Conservation (phyloP, 176 grass and related monocot genomes). For the Thalia dealbata region DNA sequence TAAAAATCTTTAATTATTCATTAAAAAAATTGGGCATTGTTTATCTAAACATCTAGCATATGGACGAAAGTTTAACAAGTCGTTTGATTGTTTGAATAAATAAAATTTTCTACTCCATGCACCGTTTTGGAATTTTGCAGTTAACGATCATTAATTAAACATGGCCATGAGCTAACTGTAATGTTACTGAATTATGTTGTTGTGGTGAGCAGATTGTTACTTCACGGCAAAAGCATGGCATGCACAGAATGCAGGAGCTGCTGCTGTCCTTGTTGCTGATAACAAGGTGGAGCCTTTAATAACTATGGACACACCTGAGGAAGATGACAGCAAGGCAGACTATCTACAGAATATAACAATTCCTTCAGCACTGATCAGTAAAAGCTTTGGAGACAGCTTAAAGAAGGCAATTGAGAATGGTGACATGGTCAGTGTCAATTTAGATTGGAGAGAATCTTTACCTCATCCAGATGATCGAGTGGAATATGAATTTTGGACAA, state of each 20-base stretch:
- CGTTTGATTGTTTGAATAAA: neutral
- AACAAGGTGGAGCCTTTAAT: slow-evolving; percentile 78
- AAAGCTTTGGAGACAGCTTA: slow-evolving; percentile 54
- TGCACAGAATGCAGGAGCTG: slow-evolving; percentile 76
- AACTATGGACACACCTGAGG: slow-evolving; percentile 85
- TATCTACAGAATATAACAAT: slow-evolving; percentile 72
- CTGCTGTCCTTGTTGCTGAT: slow-evolving; percentile 75
- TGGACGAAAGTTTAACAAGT: neutral
- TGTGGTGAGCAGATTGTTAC: slow-evolving; percentile 50
- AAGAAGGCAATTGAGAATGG: slow-evolving; percentile 47
- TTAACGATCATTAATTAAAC: neutral
- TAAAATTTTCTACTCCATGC: neutral
- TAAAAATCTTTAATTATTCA: too few relatives aligned
- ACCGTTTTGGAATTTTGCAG: neutral
- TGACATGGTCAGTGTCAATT: slow-evolving; percentile 73
- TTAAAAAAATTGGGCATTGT: too few relatives aligned
- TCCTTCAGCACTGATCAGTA: slow-evolving; percentile 65
- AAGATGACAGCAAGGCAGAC: slow-evolving; percentile 35
- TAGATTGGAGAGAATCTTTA: slow-evolving; percentile 85
- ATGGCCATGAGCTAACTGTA: neutral
- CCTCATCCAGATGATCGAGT: slow-evolving; percentile 76
- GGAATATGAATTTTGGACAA: slow-evolving; percentile 89
- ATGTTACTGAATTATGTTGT: neutral
- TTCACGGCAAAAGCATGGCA: slow-evolving; percentile 90
- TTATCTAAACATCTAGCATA: too few relatives aligned